A percentile compares a stretch with the other conserved stretches of the same genome.
Evolutionary conservation across 257 asterid species (phyloP).

Genomic region (Capsicum baccatum): DNA sequence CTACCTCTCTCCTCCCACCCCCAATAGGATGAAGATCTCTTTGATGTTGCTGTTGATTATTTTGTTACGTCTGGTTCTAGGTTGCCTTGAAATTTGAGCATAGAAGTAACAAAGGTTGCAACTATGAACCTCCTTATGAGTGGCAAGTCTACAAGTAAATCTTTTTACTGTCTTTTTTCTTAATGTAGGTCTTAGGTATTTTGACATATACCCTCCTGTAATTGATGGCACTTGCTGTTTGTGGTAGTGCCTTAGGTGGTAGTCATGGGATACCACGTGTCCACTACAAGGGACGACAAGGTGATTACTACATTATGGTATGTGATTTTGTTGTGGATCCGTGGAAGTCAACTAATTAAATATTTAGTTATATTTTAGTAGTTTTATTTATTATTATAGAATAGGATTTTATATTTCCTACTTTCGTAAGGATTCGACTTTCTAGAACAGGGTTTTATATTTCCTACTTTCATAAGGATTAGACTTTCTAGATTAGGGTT

Average conservation of each 20-base stretch:
- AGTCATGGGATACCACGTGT: conserved; percentile 85
- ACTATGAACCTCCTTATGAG: conserved; percentile 79
- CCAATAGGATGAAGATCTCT: not conserved
- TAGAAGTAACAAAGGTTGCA: conserved; percentile 83
- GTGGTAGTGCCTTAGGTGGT: conserved; percentile 67
- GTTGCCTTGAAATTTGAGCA: conserved; percentile 91
- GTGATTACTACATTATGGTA: conserved; percentile 46
- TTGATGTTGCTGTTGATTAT: not conserved
- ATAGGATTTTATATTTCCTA: too few species aligned
- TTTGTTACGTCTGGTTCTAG: conserved; percentile 40
- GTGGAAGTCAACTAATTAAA: too few species aligned
- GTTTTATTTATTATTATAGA: too few species aligned
- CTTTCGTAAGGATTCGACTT: too few species aligned
- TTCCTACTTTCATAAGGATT: too few species aligned
- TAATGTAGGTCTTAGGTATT: not conserved
- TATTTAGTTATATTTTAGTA: too few species aligned
- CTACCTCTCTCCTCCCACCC: not conserved
- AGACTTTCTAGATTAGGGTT: too few species aligned
- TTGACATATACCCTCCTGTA: not conserved
- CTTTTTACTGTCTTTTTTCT: not conserved
- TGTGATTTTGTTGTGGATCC: too few species aligned
- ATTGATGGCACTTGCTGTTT: conserved; percentile 22
- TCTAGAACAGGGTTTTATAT: too few species aligned
- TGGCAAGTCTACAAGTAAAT: conserved; percentile 83
- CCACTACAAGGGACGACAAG: conserved; percentile 72